Conservation (phyloP, 805 yeast genomes). For the Wickerhamiella azymoides region DNA sequence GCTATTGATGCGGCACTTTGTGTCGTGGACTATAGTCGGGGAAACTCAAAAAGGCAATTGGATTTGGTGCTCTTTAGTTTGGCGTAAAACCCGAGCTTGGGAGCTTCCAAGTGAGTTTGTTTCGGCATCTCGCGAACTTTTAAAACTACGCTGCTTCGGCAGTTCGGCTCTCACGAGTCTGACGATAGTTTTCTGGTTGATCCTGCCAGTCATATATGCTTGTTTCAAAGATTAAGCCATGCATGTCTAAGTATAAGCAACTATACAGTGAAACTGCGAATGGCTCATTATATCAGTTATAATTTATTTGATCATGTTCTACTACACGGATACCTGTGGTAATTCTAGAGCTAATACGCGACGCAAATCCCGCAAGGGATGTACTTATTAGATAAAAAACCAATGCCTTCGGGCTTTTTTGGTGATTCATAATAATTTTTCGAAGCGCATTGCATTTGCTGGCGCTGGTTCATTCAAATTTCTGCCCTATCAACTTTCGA, state of each 20-base stretch:
- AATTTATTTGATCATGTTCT: constrained; percentile 36
- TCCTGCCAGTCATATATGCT: constrained; percentile 41
- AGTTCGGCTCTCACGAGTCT: no score
- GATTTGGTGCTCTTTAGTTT: no score
- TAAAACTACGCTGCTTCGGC: constrained; percentile 11
- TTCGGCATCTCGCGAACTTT: constrained; percentile 1
- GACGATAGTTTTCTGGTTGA: constrained; percentile 32
- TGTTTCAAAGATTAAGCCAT: constrained; percentile 40
- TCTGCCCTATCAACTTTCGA: constrained; percentile 31
- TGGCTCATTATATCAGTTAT: constrained; percentile 39
- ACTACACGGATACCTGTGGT: constrained; percentile 33
- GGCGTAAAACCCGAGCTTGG: no score
- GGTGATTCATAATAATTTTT: constrained; percentile 31
- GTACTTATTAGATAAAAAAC: constrained; percentile 35
- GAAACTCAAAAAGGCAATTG: constrained; percentile 18
- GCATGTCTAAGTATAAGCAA: constrained; percentile 31
- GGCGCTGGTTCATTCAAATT: constrained; percentile 38
- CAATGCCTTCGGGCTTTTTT: constrained; percentile 23
- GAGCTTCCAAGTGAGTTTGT: not conserved
- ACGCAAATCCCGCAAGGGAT: constrained; percentile 31
- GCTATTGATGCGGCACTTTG: constrained; percentile 10
- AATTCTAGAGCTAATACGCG: constrained; percentile 38
- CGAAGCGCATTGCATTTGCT: constrained; percentile 32
- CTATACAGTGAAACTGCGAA: constrained; percentile 32
- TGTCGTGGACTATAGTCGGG: constrained; percentile 14